phyloP scores from a whole-genome alignment of 768 basidiomycete genomes.

The Trichaptum fuscoviolaceum region DNA sequence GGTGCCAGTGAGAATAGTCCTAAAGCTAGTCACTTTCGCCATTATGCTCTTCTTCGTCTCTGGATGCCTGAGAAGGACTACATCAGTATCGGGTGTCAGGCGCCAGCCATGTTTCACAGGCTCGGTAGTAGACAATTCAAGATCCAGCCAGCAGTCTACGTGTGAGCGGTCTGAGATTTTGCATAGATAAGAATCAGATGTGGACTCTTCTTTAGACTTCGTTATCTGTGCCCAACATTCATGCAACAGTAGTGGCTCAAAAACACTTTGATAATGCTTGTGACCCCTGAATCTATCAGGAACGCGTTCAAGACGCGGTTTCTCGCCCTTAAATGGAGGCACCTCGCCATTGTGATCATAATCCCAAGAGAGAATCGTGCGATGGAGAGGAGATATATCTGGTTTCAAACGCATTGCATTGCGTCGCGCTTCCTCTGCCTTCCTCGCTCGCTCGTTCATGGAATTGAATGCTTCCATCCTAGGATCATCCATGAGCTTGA shows the following conservation, averaged over 20 bases:
- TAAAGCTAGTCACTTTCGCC: slow-evolving; percentile 62
- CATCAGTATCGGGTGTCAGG: slow-evolving; percentile 67
- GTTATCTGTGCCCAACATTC: slow-evolving; percentile 90
- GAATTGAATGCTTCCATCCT: slow-evolving; percentile 32
- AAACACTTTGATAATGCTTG: slow-evolving; percentile 63
- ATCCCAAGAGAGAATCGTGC: slow-evolving; percentile 78
- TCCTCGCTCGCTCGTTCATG: slow-evolving; percentile 44
- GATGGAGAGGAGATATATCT: slow-evolving; percentile 75
- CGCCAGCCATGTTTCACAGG: slow-evolving; percentile 65
- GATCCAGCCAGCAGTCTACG: slow-evolving; percentile 77
- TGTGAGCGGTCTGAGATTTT: slow-evolving; percentile 65
- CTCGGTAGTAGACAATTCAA: slow-evolving; percentile 61
- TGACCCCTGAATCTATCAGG: slow-evolving; percentile 64
- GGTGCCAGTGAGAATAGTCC: slow-evolving; percentile 36
- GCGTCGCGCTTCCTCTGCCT: slow-evolving; percentile 57
- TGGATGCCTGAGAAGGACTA: slow-evolving; percentile 70
- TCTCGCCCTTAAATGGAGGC: slow-evolving; percentile 47
- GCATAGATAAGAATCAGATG: slow-evolving; percentile 45
- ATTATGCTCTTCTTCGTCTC: slow-evolving; percentile 51
- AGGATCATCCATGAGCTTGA: slow-evolving; percentile 57
- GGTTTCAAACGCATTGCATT: slow-evolving; percentile 72
- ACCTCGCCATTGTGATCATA: slow-evolving; percentile 61
- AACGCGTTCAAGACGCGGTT: slow-evolving; percentile 36
- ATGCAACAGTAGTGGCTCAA: slow-evolving; percentile 79
- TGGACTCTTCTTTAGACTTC: slow-evolving; percentile 66